Percentiles rank a stretch among this genome's conserved stretches.
These are phyloP conservation scores for Pyropia haitanensis DNA, from an alignment of 23 red algal genomes.

Conservation along the genomic window DNA sequence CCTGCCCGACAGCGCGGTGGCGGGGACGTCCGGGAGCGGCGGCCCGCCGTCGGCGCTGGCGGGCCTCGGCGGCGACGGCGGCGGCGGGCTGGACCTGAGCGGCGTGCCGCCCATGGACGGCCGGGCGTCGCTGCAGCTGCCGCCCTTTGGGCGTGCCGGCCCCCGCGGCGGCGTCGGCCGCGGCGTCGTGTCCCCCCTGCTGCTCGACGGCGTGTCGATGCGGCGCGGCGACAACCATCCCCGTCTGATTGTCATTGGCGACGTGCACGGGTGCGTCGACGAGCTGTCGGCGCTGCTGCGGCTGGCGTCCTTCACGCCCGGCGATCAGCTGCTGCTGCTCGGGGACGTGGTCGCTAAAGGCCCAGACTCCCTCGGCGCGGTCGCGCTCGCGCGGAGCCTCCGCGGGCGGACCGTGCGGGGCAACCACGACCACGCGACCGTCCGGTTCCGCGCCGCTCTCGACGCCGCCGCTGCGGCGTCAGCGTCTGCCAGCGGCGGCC, in stretches of 20 bases:
- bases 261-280: conserved; percentile 90
- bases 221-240: conserved; percentile 4
- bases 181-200: no score
- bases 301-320: conserved; percentile 67
- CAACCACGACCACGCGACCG: conserved; percentile 65
- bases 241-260: conserved; percentile 92
- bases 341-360: conserved; percentile 96
- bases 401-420: conserved; percentile 77
- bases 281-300: conserved; percentile 76
- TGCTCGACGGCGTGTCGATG: no score
- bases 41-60: no score
- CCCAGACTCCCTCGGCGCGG: conserved; percentile 73
- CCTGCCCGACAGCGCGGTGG: no score
- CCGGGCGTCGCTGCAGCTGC: no score
- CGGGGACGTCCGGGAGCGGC: no score
- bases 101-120: no score
- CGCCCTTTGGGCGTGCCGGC: no score
- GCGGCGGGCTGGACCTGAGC: no score
- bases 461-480: background rate
- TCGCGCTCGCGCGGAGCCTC: conserved; percentile 76
- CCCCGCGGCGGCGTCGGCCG: no score
- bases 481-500: background rate
- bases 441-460: no score
- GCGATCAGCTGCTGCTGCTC: conserved; percentile 80
- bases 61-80: no score